These are phyloP conservation scores for Limnanthes douglasii DNA, from an alignment of 345 rosid species.

Conservation along the genomic window DNA sequence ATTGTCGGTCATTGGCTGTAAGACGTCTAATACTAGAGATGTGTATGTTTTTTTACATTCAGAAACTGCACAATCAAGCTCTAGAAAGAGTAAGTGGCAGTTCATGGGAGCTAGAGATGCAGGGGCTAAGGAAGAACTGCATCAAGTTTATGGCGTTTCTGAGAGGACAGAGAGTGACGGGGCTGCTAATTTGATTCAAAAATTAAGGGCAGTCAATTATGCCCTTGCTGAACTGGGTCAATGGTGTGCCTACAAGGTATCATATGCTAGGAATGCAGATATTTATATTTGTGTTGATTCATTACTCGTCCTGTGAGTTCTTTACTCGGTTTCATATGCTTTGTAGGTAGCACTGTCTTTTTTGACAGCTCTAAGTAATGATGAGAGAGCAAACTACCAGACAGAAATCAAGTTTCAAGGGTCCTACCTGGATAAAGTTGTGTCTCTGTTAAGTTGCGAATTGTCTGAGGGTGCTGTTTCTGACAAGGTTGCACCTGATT, in stretches of 20 bases:
- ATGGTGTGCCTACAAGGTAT: constrained; percentile 99
- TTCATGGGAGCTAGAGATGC: constrained; percentile 99
- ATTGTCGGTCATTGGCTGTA: too few species aligned
- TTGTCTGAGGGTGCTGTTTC: constrained; percentile 80
- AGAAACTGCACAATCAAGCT: constrained; percentile 85
- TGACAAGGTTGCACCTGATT: constrained; percentile 30
- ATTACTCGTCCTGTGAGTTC: too few species aligned
- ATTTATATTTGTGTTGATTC: constrained; percentile 5
- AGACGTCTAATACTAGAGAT: too few species aligned
- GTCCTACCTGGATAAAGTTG: constrained; percentile 66
- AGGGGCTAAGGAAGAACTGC: constrained; percentile 89
- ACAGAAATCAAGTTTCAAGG: constrained; percentile 95
- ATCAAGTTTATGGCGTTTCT: constrained; percentile 92
- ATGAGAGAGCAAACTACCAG: constrained; percentile 85
- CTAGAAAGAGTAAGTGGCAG: constrained; percentile 92
- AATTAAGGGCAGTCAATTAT: constrained; percentile 83
- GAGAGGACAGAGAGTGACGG: constrained; percentile 98
- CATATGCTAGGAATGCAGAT: background rate
- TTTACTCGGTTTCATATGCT: constrained; percentile 5
- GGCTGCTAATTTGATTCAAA: constrained; percentile 90
- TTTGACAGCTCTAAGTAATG: constrained; percentile 80
- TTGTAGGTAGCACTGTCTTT: constrained; percentile 87
- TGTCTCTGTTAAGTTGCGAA: constrained; percentile 71
- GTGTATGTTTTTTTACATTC: too few species aligned
- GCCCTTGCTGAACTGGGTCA: constrained; percentile 95